Base-by-base conservation (phyloP, 306 rosid genomes). In the Quercus alba region DNA sequence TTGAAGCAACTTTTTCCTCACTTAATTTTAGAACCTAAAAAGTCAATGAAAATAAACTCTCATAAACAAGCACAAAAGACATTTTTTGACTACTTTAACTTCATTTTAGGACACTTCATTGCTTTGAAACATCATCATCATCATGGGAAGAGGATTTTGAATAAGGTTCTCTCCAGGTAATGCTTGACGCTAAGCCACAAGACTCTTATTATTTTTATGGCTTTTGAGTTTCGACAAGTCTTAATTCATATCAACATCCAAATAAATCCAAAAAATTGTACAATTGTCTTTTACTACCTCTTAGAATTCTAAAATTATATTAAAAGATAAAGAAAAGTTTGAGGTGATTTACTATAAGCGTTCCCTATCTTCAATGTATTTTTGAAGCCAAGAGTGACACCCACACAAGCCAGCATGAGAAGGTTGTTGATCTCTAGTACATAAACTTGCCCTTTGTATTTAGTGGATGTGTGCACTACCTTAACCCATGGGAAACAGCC, bases 401-500 rank as follows among this genome's bases (percentile, higher is more conserved):
- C 89, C 52, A 91, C 74, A 77, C 97, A 94, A 9, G 95, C 91
- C n/a, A 94, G 20, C 98, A 94, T 87, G 46, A 94, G 91, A 41
- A 94, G 82, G 84, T 70, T 90, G 75, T 90, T 91, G 21, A 81
- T 77, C 78, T 91, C 92, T 3, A 95, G 98, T 62, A 94, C 70
- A 69, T 87, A 93, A 85, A 91, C 97, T 79, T 93, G 98, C 49
- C 97, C 97, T 73, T 86, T 87, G 31, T 88, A 85, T 26, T 84
- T 87, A 35, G 87, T 3, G 0, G 98, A 94, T 52, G 98, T 94
- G 31, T 94, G 98, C 4, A 91, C 92, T 17, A 94, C 76, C 77
- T 85, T 83, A 61, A 94, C 98, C 1, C 91, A 84, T 33, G 97
- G 98, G 67, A 94, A 92, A 80, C 96, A 91, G 70, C 98, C 94